These are phyloP conservation scores for Tagetes erecta DNA, from an alignment of 129 eudicot genomes.

Conservation along the genomic window DNA sequence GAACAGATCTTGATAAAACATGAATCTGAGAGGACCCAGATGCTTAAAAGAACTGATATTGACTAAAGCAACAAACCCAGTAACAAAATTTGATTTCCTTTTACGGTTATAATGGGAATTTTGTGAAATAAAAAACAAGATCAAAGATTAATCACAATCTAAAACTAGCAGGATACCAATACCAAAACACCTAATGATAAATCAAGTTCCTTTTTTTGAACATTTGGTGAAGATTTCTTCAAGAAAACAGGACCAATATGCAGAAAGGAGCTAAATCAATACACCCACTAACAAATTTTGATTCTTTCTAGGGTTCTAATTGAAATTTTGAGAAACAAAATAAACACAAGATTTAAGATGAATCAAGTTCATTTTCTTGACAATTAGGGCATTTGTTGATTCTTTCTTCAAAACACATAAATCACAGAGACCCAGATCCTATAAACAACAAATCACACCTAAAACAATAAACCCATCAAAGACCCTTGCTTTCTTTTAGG, in stretches of 20 bases:
- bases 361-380: neutral
- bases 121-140: neutral
- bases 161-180: constrained; percentile 2
- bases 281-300: neutral
- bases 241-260: neutral
- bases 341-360: neutral
- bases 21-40: neutral
- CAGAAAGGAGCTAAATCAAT: neutral
- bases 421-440: constrained; percentile 13
- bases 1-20: neutral
- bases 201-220: constrained; percentile 8
- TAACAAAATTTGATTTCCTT: neutral
- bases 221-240: constrained; percentile 2
- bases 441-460: neutral
- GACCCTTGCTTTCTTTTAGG: neutral
- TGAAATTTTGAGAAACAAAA: neutral
- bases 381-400: constrained; percentile 5
- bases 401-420: neutral
- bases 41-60: neutral
- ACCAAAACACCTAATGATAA: neutral
- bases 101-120: neutral
- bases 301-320: constrained; percentile 11
- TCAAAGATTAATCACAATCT: constrained; percentile 7
- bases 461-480: constrained; percentile 10
- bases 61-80: neutral